A percentile compares a stretch with the other conserved stretches of the same genome.
Evolutionary conservation across 2,329 filamentous ascomycete genomes (phyloP).

Genomic region (Fonsecaea erecta): DNA sequence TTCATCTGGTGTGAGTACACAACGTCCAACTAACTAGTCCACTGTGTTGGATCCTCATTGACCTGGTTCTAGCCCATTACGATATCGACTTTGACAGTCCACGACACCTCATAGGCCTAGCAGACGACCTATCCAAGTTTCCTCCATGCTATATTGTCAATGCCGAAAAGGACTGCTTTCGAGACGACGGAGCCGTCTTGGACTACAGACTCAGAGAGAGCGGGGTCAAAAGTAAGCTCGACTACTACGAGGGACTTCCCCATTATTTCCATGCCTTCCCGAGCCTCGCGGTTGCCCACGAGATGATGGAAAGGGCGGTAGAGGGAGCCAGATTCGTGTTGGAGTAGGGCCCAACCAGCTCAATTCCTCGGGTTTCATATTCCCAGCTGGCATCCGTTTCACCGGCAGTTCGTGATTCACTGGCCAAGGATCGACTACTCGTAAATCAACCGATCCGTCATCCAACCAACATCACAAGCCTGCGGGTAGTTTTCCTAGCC

Average conservation of each 20-base stretch:
- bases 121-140: slow-evolving; percentile 32
- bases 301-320: slow-evolving; percentile 32
- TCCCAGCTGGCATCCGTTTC: neutral
- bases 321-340: slow-evolving; percentile 32
- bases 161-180: slow-evolving; percentile 42
- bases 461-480: neutral
- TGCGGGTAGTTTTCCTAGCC: slow-evolving; percentile 9
- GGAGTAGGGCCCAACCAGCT: slow-evolving; percentile 3
- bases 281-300: slow-evolving; percentile 25
- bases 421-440: neutral
- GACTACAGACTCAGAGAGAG: slow-evolving; percentile 53
- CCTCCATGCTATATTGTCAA: slow-evolving; percentile 33
- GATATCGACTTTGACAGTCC: slow-evolving; percentile 30
- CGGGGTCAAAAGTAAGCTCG: slow-evolving; percentile 51
- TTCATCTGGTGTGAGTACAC: slow-evolving; percentile 36
- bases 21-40: neutral
- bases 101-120: slow-evolving; percentile 28
- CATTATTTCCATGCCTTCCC: slow-evolving; percentile 44
- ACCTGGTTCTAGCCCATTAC: slow-evolving; percentile 25
- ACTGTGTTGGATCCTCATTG: slow-evolving; percentile 1
- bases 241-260: slow-evolving; percentile 51
- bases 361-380: neutral
- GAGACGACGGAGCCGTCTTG: slow-evolving; percentile 60
- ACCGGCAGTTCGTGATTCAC: neutral
- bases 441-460: neutral